A percentile compares a stretch with the other conserved stretches of the same genome.
These are phyloP conservation scores for Plasmodium cynomolgi DNA, from an alignment of 169 alveolate genomes.

Conservation along the genomic window DNA sequence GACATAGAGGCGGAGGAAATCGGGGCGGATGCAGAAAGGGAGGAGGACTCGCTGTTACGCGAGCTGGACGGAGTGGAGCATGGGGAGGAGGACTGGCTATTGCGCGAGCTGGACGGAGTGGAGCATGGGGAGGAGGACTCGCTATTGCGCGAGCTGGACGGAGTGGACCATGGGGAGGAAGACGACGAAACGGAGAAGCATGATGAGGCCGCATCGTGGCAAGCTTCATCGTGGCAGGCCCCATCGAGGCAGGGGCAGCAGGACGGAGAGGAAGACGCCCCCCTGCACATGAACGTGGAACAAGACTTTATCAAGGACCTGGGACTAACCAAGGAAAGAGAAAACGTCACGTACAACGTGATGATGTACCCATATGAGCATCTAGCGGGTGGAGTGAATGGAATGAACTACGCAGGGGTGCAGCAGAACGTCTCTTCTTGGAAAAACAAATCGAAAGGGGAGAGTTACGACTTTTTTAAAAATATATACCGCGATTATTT, in stretches of 20 bases:
- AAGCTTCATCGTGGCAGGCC: neutral
- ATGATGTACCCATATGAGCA: slow-evolving; percentile 6
- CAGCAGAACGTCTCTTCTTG: neutral
- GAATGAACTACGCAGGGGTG: neutral
- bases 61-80: neutral
- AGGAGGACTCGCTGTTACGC: neutral
- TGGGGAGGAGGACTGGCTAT: neutral
- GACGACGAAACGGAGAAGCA: neutral
- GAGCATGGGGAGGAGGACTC: neutral
- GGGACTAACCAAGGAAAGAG: slow-evolving; percentile 16
- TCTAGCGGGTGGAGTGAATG: neutral
- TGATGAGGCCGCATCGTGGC: neutral
- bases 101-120: neutral
- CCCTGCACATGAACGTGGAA: slow-evolving; percentile 23
- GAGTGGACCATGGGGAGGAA: neutral
- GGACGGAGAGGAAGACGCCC: neutral
- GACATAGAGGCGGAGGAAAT: neutral
- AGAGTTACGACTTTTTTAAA: slow-evolving; percentile 9
- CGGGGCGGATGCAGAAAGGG: neutral
- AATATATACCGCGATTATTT: slow-evolving; percentile 33
- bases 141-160: neutral
- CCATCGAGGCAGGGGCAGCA: neutral
- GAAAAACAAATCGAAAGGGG: neutral
- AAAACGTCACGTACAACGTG: neutral
- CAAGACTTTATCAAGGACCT: slow-evolving; percentile 23